These are phyloP conservation scores for Ustilago vetiveriae DNA, from an alignment of 1,284 basidiomycete species.

Conservation along the genomic window DNA sequence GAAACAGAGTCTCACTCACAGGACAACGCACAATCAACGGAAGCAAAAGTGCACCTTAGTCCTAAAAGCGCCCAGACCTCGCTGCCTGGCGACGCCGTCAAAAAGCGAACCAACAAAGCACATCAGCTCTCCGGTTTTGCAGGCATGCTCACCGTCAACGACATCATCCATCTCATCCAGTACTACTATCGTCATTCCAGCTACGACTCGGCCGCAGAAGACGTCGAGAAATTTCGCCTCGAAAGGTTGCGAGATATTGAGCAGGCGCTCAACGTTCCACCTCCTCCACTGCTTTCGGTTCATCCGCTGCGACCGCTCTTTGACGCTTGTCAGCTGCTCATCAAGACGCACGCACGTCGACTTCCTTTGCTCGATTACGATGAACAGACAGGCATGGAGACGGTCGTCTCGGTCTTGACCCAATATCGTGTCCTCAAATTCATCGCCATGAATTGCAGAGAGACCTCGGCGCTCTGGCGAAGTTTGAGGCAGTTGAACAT, in stretches of 20 bases:
- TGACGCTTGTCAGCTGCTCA: conserved; percentile 88
- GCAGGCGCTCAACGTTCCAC: conserved; percentile 86
- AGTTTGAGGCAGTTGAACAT: conserved; percentile 87
- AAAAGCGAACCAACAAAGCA: conserved; percentile 14
- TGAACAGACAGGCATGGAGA: conserved; percentile 90
- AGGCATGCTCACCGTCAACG: conserved; percentile 66
- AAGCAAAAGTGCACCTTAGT: conserved; percentile 10
- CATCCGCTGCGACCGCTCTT: conserved; percentile 85
- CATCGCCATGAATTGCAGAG: conserved; percentile 84
- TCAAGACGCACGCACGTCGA: conserved; percentile 93
- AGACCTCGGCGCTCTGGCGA: conserved; percentile 70
- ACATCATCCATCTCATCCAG: conserved; percentile 66
- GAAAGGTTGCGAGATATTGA: conserved; percentile 82
- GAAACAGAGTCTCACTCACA: conserved; percentile 1
- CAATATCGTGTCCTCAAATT: conserved; percentile 99
- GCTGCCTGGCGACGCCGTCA: not conserved
- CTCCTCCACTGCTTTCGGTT: conserved; percentile 88
- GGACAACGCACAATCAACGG: not conserved
- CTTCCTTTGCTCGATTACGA: conserved; percentile 93
- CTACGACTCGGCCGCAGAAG: conserved; percentile 86
- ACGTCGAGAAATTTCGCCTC: conserved; percentile 93
- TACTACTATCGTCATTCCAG: conserved; percentile 62
- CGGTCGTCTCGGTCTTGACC: conserved; percentile 93
- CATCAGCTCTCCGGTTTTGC: conserved; percentile 60
- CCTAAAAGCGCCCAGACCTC: conserved; percentile 4